phyloP scores from a whole-genome alignment of 495 filamentous ascomycete species.

The Aspergillus bertholletiae region DNA sequence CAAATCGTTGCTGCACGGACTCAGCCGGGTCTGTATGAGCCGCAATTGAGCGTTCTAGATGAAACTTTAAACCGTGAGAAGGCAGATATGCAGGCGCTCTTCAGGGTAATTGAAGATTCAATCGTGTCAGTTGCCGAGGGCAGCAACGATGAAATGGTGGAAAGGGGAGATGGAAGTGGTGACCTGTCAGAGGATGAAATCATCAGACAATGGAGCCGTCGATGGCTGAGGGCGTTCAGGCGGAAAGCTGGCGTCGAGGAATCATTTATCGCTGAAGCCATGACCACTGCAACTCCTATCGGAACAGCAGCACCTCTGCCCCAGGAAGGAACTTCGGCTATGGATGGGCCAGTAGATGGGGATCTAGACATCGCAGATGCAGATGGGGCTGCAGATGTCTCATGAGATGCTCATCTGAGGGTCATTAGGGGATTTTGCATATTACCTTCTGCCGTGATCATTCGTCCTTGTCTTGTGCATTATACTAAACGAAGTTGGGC shows the following conservation, averaged over 20 bases:
- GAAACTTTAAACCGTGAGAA: conserved; percentile 64
- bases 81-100: conserved; percentile 70
- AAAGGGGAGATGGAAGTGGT: conserved; percentile 44
- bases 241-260: conserved; percentile 84
- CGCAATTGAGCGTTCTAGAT: conserved; percentile 60
- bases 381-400: conserved; percentile 19
- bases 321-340: conserved; percentile 10
- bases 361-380: conserved; percentile 31
- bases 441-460: background rate
- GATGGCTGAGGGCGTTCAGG: conserved; percentile 83
- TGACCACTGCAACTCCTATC: conserved; percentile 34
- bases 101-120: conserved; percentile 76
- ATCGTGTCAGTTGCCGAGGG: conserved; percentile 69
- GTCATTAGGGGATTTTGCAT: background rate
- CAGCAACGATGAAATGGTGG: conserved; percentile 66
- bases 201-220: conserved; percentile 74
- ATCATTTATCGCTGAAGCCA: conserved; percentile 45
- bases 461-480: background rate
- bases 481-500: background rate
- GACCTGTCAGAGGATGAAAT: conserved; percentile 53
- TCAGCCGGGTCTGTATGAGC: conserved; percentile 50
- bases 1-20: conserved; percentile 68
- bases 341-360: conserved; percentile 18
- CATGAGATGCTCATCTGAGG: background rate
- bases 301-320: conserved; percentile 31